phyloP scores from a whole-genome alignment of 2,329 filamentous ascomycete genomes.

The Hirsutella thompsonii region DNA sequence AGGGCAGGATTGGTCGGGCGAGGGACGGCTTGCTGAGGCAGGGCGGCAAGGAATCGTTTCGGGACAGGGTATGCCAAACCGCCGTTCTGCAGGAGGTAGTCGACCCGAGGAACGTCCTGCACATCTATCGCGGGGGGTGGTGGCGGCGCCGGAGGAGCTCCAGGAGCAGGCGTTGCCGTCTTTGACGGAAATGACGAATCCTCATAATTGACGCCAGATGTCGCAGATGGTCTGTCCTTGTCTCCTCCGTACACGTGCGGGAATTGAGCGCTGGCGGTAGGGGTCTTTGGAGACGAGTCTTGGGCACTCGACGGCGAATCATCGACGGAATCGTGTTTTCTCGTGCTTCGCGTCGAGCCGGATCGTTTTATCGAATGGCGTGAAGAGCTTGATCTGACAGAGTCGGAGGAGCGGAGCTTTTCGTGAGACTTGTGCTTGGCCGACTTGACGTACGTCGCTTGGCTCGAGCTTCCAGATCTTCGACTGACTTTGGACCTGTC shows the following conservation, averaged over 20 bases:
- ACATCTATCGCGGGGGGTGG: conserved; percentile 63
- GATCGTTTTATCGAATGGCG: conserved; percentile 22
- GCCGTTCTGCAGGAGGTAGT: conserved; percentile 84
- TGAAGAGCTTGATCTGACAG: conserved; percentile 20
- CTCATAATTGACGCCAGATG: conserved; percentile 15
- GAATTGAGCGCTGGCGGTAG: conserved; percentile 41
- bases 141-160: conserved; percentile 39
- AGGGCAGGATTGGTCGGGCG: conserved; percentile 52
- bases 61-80: conserved; percentile 62
- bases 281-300: conserved; percentile 48
- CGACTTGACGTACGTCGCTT: conserved; percentile 38
- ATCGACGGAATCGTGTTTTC: conserved; percentile 26
- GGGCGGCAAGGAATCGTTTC: conserved; percentile 56
- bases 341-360: conserved; percentile 20
- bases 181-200: conserved; percentile 14
- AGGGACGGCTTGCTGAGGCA: conserved; percentile 42
- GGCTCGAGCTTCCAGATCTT: conserved; percentile 44
- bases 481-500: conserved; percentile 38
- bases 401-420: conserved; percentile 21
- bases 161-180: conserved; percentile 24
- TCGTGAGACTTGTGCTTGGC: conserved; percentile 21
- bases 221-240: conserved; percentile 21
- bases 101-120: conserved; percentile 66
- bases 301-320: conserved; percentile 32
- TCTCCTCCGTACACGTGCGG: conserved; percentile 26